Evolutionary conservation across 108 stramenopile species (phyloP), one percentile per base, ranked within the genome.

Genomic region (Nitzschia sp.): DNA sequence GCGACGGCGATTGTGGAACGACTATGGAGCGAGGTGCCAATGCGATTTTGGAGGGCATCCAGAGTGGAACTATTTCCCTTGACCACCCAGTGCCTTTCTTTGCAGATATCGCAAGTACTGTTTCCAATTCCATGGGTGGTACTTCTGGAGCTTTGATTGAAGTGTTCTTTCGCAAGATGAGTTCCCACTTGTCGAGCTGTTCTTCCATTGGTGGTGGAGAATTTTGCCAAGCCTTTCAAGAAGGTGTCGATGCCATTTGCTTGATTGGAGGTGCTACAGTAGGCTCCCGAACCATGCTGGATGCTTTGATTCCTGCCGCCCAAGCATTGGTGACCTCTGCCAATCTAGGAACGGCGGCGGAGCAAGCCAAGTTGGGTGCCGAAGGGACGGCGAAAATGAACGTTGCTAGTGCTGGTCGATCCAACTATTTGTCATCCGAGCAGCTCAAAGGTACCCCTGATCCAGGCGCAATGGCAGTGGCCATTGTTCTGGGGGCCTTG

Each of bases 1-100:
- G 98, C 7, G 98, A 99, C 65, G 97, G 97, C 10, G 98, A 99
- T 67, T 97, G 97, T 77, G 98, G 98, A 2, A 85, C 87, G 10
- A 97, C 97, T 17, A 94, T 98, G 84, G 79, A 90, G 72, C 85
- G 95, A 38, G 98, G 97, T 29, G 97, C 96, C 15, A 79, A 80
- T 52, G 91, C 92, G 55, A 71, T 95, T 19, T 69, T 72, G 53
- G 53, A 85, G 26, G 73, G 84, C 21, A 40, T 95, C 8, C 17
- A 41, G 1, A 34, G 69, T 15, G 74, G 78, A 41, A 43, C 9
- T 2, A 57, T 88, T 0, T 24, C 64, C 8, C 57, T 76, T 10
- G 63, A 72, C 52, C 86, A 90, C 65, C 91, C 91, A 10, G 80
- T 82, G 0, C 11, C 66, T 0, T 64, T 91, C 42, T 88, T 90